Evolutionary conservation across 2,329 filamentous ascomycete species (phyloP), one percentile per base, ranked within the genome.

Genomic region (Cyphellophora attinorum): DNA sequence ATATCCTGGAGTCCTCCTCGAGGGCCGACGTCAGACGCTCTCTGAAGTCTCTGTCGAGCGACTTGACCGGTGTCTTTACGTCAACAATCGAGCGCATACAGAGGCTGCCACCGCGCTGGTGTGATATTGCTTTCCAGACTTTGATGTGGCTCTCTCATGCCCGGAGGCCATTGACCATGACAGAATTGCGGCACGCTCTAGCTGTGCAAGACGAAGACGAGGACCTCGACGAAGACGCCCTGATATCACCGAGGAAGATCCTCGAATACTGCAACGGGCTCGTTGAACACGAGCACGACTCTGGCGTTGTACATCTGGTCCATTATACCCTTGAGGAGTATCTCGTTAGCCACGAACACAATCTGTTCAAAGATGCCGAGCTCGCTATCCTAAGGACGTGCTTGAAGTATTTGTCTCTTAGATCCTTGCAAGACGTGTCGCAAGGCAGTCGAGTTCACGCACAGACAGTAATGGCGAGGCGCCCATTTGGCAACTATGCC

Each of bases 271-370:
- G 58, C 32, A 50, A 48, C 27, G 58, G 58, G 1, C 42, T 61
- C 3, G 48, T 60, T 4, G 50, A 48, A 2, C 28, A 55, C 4
- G 58, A 62, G 19, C 35, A 46, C 16, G 31, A 49, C 16, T 56
- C 49, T 19, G 39, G 41, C 11, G 42, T 51, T 12, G 46, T 60
- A 19, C 48, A 48, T n/a, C 41, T 61, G 3, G 51, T 58, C 1
- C 58, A 58, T 35, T 51, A 53, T 37, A 58, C 52, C 2, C 39
- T 51, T 3, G 50, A 57, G 18, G 50, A 55, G 37, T 59, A 57
- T 33, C 47, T 59, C n/a, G 37, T 49, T 6, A 37, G 36, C 53
- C 38, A 45, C 5, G 31, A 54, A 29, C 48, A 51, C 25, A 54
- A 55, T 3, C 44, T 61, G 5, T 50, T 60, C 21, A 42, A 37